A percentile compares a stretch with the other conserved stretches of the same genome.
phyloP scores from a whole-genome alignment of 371 early-diverging fungal species.

The Mucor racemosus region DNA sequence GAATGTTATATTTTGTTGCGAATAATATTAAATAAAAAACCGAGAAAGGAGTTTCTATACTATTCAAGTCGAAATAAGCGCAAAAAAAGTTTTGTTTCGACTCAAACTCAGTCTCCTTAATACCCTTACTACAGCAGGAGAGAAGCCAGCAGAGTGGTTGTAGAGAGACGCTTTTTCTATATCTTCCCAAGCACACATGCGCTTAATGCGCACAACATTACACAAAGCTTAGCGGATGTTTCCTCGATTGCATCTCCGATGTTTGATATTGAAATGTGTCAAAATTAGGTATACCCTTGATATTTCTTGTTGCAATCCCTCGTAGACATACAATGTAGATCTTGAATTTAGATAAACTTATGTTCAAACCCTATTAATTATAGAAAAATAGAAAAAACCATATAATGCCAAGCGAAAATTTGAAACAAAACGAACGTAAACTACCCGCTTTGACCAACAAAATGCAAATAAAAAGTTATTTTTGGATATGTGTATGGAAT shows the following conservation, averaged over 20 bases:
- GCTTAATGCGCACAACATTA: not conserved
- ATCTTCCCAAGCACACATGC: not conserved
- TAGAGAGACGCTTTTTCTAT: not conserved
- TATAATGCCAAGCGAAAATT: too few species aligned
- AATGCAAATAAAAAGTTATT: not conserved
- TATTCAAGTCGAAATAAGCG: not conserved
- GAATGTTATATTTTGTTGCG: not conserved
- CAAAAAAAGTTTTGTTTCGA: not conserved
- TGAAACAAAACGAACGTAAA: too few species aligned
- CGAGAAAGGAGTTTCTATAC: not conserved
- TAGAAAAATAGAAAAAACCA: too few species aligned
- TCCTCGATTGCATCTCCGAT: too few species aligned
- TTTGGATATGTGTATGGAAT: not conserved
- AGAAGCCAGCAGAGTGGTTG: not conserved
- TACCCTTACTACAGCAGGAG: not conserved
- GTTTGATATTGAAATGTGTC: too few species aligned
- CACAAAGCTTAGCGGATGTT: not conserved
- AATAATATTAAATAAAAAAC: too few species aligned
- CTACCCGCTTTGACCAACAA: not conserved
- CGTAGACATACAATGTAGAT: too few species aligned
- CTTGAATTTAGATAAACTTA: too few species aligned
- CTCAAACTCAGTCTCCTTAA: slow-evolving; percentile 1
- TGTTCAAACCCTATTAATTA: too few species aligned
- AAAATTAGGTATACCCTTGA: not conserved
- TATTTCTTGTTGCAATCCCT: not conserved